Evolutionary conservation across 306 rosid genomes (phyloP), one percentile per base, ranked within the genome.

Genomic region (Sesbania bispinosa): DNA sequence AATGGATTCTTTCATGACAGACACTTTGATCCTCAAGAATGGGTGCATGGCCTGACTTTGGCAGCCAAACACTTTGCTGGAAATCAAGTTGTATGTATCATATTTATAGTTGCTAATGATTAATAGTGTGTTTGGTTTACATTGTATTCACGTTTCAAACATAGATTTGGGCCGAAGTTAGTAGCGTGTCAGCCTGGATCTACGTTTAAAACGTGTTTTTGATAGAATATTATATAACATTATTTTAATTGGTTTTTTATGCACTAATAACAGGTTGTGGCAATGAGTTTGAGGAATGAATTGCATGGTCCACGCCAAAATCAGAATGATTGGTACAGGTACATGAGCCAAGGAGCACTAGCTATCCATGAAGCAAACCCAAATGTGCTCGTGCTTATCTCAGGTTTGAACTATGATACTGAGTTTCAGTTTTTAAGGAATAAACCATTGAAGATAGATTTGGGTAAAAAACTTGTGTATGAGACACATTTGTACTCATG

Each of bases 221-320:
- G n/a, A 11, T 29, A 27, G 57, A 19, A 2, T 18, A 45, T 42
- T 8, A 21, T 20, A 29, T 59, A 19, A 6, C 13, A 26, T 41
- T 11, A 65, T 8, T 53, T 32, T 70, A 20, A 13, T 10, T 74
- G 15, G 0, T 41, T 57, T 69, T 26, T 20, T 29, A n/a, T n/a
- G n/a, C n/a, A n/a, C 38, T 11, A 10, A 3, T 59, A 23, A 59
- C 47, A 87, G 88, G 79, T 88, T 60, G 77, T 81, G n/a, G 86
- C 85, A 35, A 79, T 81, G 85, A 83, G 93, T 39, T 45, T 88
- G 74, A 70, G 87, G 69, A 88, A 88, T 24, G 93, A 88, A 46
- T 21, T 88, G 2, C 93, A 80, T 16, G 93, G 90, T 26, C 62
- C 88, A 11, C 67, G 76, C 4, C 81, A 84, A 52, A 81, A 88